A percentile compares a stretch with the other conserved stretches of the same genome.
phyloP scores from a whole-genome alignment of 106 monocot genomes.

The Dendrobium chrysotoxum region DNA sequence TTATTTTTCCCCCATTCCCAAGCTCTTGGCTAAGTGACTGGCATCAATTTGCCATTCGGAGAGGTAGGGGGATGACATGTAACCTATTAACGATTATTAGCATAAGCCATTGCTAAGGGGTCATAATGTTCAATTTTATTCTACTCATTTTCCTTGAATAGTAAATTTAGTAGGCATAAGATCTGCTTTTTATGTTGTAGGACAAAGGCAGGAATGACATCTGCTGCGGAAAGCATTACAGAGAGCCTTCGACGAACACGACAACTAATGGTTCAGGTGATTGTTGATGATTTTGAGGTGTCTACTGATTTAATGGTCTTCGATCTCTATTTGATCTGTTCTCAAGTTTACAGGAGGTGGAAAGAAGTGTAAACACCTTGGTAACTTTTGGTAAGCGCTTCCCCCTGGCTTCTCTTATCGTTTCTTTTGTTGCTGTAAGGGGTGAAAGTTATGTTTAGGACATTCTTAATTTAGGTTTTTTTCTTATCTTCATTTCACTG shows the following conservation, averaged over 20 bases:
- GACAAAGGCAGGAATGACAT: constrained; percentile 88
- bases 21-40: not conserved
- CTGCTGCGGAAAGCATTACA: constrained; percentile 91
- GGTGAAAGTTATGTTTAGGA: not conserved
- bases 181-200: constrained; percentile 18
- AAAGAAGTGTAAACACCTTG: constrained; percentile 73
- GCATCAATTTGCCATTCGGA: not conserved
- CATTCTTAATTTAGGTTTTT: not conserved
- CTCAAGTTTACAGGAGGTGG: constrained; percentile 65
- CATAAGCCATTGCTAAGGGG: not conserved
- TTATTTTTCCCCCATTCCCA: not conserved
- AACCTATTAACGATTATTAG: not conserved
- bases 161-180: not conserved
- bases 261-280: constrained; percentile 96
- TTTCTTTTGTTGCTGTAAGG: not conserved
- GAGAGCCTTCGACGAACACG: constrained; percentile 84
- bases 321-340: constrained; percentile 1
- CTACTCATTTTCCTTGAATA: not conserved
- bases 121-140: not conserved
- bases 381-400: constrained; percentile 61
- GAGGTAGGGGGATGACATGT: not conserved
- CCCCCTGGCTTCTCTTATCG: not conserved
- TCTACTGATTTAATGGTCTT: not conserved
- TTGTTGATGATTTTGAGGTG: not conserved
- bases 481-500: not conserved